Base-by-base conservation (phyloP, 73 alveolate genomes). In the Tetrahymena borealis region DNA sequence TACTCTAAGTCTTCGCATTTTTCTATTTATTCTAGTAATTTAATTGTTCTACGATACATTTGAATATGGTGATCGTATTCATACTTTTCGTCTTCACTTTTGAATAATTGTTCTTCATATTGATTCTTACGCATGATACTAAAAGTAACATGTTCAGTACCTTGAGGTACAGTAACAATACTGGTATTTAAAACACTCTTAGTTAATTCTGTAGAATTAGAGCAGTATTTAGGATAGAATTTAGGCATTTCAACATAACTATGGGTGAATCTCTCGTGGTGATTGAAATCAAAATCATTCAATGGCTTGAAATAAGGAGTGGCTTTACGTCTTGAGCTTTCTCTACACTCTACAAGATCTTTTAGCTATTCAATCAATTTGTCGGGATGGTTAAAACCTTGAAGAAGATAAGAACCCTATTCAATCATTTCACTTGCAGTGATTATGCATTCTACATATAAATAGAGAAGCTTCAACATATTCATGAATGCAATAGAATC, bases 11-110 rank as follows among this genome's bases (percentile, higher is more conserved):
- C 91, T 33, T 40, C 78, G n/a, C 91, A 43, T 12, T 37, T 90
- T 32, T 79, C 78, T 10, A 92, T 90, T 92, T 92, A 43, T n/a
- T 92, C 77, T 24, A 92, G 39, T 15, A 92, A 28, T 31, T 92
- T 92, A 33, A 92, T 92, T 39, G 95, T 92, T 92, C 95, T 92
- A 39, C 91, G 90, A 15, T 79, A 79, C 39, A 79, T 79, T 85
- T 39, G 20, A 8, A 39, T 92, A 24, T 91, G 91, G 79, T 93
- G 93, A 91, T 95, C 97, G 38, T 90, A 95, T 79, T 95, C 97
- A 94, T 79, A 95, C 39, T 96, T 93, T 78, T 95, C 97, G 39
- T 95, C 97, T 39, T 95, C 97, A 94, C 96, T 92, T 91, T 95
- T 95, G 94, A 95, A 95, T 3, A 95, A 24, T 33, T 94, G 60